A percentile compares a stretch with the other conserved stretches of the same genome.
These are phyloP conservation scores for Euphorbia tirucalli DNA, from an alignment of 345 rosid genomes.

Conservation along the genomic window DNA sequence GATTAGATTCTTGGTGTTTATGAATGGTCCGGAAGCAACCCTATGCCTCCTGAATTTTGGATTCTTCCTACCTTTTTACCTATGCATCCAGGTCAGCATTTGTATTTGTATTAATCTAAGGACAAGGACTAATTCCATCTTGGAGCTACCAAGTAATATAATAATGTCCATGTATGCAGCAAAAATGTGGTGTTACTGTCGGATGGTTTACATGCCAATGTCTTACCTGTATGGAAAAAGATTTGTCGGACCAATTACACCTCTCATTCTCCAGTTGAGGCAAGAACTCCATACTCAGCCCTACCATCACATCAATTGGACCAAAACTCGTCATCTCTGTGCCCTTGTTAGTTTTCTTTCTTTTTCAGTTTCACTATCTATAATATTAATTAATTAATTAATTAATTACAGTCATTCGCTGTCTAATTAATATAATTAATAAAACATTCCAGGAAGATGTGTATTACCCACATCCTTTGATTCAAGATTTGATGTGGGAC, in stretches of 20 bases:
- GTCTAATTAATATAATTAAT: background rate
- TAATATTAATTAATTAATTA: too few relatives aligned
- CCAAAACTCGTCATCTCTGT: constrained; percentile 5
- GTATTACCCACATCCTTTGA: constrained; percentile 16
- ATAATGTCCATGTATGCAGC: too few relatives aligned
- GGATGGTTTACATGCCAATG: constrained; percentile 31
- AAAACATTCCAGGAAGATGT: constrained; percentile 15
- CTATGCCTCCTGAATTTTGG: constrained; percentile 34
- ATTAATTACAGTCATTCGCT: background rate
- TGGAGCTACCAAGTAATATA: too few relatives aligned
- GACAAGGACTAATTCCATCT: too few relatives aligned
- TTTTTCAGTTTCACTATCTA: too few relatives aligned
- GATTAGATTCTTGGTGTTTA: constrained; percentile 20
- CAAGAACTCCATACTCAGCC: constrained; percentile 18
- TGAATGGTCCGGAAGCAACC: constrained; percentile 24
- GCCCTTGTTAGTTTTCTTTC: constrained; percentile 5
- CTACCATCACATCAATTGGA: constrained; percentile 16
- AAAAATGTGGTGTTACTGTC: constrained; percentile 26
- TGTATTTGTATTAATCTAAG: too few relatives aligned
- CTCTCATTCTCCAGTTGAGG: constrained; percentile 20
- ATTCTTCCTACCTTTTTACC: constrained; percentile 15
- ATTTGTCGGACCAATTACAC: constrained; percentile 23
- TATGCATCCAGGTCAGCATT: constrained; percentile 15
- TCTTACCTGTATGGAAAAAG: constrained; percentile 26
- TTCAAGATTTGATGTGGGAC: constrained; percentile 25